A percentile compares a stretch with the other conserved stretches of the same genome.
Evolutionary conservation across 148 eudicot species (phyloP).

Genomic region (Pouteria glomerata): DNA sequence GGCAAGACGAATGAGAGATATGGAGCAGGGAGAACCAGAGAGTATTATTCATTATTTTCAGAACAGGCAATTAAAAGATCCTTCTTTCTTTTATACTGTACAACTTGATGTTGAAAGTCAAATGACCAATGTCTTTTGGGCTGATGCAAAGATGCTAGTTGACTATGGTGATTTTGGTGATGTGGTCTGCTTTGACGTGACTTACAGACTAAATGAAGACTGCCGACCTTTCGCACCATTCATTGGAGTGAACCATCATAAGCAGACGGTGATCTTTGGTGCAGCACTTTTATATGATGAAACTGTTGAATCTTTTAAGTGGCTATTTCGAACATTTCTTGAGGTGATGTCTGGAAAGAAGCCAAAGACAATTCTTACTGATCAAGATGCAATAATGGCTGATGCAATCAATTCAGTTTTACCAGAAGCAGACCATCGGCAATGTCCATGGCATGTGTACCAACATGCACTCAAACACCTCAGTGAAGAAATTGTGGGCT

Average conservation of each 20-base stretch:
- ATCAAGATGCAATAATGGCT: conserved; percentile 20
- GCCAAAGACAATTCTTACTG: conserved; percentile 34
- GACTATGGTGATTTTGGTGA: conserved; percentile 30
- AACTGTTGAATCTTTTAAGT: conserved; percentile 22
- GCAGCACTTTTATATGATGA: conserved; percentile 33
- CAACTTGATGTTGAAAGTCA: conserved; percentile 25
- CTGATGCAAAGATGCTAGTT: conserved; percentile 30
- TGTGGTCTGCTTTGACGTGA: conserved; percentile 29
- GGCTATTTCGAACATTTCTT: conserved; percentile 36
- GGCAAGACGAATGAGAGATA: conserved; percentile 12
- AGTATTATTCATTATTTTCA: conserved; percentile 24
- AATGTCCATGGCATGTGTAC: conserved; percentile 30
- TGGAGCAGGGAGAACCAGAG: conserved; percentile 25
- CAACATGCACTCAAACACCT: conserved; percentile 24
- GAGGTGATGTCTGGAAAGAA: conserved; percentile 21
- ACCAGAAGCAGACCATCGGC: conserved; percentile 27
- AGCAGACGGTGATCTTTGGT: conserved; percentile 24
- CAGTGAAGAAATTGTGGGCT: background rate
- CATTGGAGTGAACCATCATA: conserved; percentile 30
- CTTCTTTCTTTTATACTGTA: conserved; percentile 28
- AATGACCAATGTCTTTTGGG: conserved; percentile 31
- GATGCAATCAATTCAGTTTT: conserved; percentile 12
- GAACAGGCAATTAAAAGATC: conserved; percentile 13
- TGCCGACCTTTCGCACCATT: conserved; percentile 29
- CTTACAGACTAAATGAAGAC: conserved; percentile 19